Evolutionary conservation across 1,139 yeast genomes (phyloP).

Genomic region (Maudiozyma humilis): DNA sequence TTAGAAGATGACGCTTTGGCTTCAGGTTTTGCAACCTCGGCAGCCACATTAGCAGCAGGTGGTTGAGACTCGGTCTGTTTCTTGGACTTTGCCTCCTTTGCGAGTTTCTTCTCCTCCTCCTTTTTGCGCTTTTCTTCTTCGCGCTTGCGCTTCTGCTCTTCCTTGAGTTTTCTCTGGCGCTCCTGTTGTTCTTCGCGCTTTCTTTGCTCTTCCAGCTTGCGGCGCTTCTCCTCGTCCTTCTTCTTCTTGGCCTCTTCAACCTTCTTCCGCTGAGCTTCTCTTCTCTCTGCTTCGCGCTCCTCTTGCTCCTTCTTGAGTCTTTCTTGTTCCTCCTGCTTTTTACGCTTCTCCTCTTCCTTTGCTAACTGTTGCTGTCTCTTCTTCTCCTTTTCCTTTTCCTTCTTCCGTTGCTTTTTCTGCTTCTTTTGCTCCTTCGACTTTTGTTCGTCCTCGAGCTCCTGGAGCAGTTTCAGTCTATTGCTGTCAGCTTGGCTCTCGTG

Average conservation of each 20-base stretch:
- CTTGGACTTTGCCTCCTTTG: conserved; percentile 26
- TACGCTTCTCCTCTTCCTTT: conserved; percentile 44
- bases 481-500: conserved; percentile 76
- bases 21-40: no score
- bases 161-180: conserved; percentile 35
- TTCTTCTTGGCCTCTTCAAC: conserved; percentile 32
- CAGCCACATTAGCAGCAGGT: neutral
- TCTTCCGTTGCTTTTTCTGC: conserved; percentile 61
- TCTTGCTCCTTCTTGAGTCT: conserved; percentile 38
- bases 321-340: conserved; percentile 36
- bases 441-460: conserved; percentile 79
- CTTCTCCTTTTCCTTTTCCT: conserved; percentile 76
- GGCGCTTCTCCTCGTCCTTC: conserved; percentile 38
- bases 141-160: conserved; percentile 34
- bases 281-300: conserved; percentile 38
- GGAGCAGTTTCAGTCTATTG: conserved; percentile 61
- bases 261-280: conserved; percentile 35
- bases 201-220: conserved; percentile 37
- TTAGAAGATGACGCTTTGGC: no score
- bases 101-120: conserved; percentile 36
- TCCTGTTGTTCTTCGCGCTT: conserved; percentile 35
- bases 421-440: conserved; percentile 65
- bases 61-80: neutral
- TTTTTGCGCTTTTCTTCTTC: conserved; percentile 38
- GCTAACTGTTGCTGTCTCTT: conserved; percentile 65